Percentiles rank a stretch among this genome's conserved stretches.
Evolutionary conservation across 192 early-diverging fungal genomes (phyloP).

Genomic region (Backusella mclennaniae): DNA sequence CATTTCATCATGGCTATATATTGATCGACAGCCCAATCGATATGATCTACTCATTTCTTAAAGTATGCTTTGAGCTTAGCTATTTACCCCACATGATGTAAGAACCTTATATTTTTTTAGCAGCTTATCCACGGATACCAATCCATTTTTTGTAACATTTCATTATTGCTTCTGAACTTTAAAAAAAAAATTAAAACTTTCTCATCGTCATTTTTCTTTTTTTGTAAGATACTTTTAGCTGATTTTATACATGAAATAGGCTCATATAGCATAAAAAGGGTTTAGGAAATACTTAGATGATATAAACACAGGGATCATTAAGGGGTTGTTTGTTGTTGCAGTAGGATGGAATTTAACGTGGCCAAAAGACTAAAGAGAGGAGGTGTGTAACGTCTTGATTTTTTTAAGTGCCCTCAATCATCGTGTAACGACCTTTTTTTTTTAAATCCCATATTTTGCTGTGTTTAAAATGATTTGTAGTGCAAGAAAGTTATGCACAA

Average conservation of each 20-base stretch:
- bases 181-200: background rate
- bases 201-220: background rate
- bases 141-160: background rate
- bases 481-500: constrained; percentile 4
- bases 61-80: background rate
- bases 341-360: background rate
- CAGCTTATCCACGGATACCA: background rate
- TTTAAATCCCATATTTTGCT: background rate
- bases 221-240: background rate
- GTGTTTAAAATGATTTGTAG: background rate
- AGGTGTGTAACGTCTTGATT: background rate
- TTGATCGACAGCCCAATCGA: constrained; percentile 3
- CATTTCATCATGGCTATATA: background rate
- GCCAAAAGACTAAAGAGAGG: background rate
- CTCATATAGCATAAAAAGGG: background rate
- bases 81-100: background rate
- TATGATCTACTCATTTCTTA: background rate
- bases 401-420: background rate
- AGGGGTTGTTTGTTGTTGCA: background rate
- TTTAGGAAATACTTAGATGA: background rate
- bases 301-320: background rate
- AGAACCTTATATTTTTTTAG: background rate
- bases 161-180: background rate
- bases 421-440: background rate
- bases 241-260: background rate